Evolutionary conservation across 2,329 filamentous ascomycete species (phyloP), one percentile per base, ranked within the genome.

Genomic region (Scedosporium boydii): DNA sequence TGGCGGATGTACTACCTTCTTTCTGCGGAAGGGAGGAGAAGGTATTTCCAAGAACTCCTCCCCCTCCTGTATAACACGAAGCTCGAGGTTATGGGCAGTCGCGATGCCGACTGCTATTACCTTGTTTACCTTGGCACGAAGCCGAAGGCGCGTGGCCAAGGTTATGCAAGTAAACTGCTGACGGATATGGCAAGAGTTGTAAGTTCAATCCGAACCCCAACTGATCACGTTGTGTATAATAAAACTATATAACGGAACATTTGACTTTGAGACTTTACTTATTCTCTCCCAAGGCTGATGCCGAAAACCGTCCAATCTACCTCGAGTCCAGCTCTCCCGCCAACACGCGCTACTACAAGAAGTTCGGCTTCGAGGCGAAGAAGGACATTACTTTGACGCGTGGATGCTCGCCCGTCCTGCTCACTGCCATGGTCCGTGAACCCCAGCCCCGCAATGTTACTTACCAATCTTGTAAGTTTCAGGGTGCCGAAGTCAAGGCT

Each of bases 351-450:
- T 91, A 92, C 73, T 96, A 95, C 73, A 77, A 82, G 66, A 88
- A 87, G 73, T 87, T 90, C 73, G 90, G 89, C 34, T 96, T 93
- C 72, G 81, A 86, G 71, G 73, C 82, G 67, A 81, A 80, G 70
- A 82, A 81, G 68, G 82, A 86, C 68, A 82, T 93, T 67, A 79
- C 82, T 70, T 77, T 93, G 68, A 77, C 80, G 69, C 77, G 86
- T 59, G 84, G 79, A 9, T 72, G 74, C 29, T 77, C 80, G 64
- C 83, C 87, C 29, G 81, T 93, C 59, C 79, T 79, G 63, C 77
- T 93, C 72, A 88, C 89, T 70, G 88, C 92, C 75, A 96, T 96
- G 90, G 87, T 93, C 60, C 81, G 90, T 64, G 88, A 92, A 78
- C 88, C 89, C 60, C 77, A 76, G 68, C 67, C 66, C 58, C 67